Conservation (phyloP, 2,329 filamentous ascomycete genomes). For the Arthrobotrys sinensis region DNA sequence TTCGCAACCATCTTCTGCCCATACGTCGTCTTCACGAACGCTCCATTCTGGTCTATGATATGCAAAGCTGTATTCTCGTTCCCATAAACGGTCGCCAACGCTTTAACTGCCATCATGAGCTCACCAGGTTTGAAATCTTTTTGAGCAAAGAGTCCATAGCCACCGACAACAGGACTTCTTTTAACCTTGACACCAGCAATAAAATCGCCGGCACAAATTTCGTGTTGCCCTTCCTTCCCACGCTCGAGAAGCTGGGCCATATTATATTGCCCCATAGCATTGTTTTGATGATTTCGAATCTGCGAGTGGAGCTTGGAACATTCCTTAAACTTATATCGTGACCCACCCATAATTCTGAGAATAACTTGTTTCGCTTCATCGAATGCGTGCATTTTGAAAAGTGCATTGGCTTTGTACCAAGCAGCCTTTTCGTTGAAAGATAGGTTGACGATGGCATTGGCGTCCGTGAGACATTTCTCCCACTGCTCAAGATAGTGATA, state of each 20-base stretch:
- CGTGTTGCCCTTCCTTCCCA: slow-evolving; percentile 13
- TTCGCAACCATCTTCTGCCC: slow-evolving; percentile 34
- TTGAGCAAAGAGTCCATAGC: slow-evolving; percentile 26
- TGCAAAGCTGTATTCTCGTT: slow-evolving; percentile 18
- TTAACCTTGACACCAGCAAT: slow-evolving; percentile 19
- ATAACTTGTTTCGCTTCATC: slow-evolving; percentile 37
- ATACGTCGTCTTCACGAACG: slow-evolving; percentile 21
- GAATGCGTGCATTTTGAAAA: slow-evolving; percentile 24
- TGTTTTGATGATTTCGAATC: not conserved
- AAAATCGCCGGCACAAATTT: slow-evolving; percentile 30
- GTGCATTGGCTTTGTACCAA: slow-evolving; percentile 49
- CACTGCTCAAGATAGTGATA: slow-evolving; percentile 25
- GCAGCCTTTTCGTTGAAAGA: slow-evolving; percentile 38
- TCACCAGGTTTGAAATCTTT: slow-evolving; percentile 45
- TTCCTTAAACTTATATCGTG: slow-evolving; percentile 53
- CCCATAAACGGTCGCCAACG: slow-evolving; percentile 23
- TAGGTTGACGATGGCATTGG: slow-evolving; percentile 3
- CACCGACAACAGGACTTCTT: slow-evolving; percentile 5
- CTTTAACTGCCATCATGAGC: slow-evolving; percentile 33
- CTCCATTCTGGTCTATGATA: slow-evolving; percentile 8
- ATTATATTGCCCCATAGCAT: slow-evolving; percentile 34
- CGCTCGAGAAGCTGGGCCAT: slow-evolving; percentile 40
- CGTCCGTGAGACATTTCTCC: slow-evolving; percentile 34
- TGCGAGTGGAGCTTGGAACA: slow-evolving; percentile 27
- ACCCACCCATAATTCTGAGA: slow-evolving; percentile 30